phyloP scores from a whole-genome alignment of 805 yeast species.

The Hanseniaspora singularis region DNA sequence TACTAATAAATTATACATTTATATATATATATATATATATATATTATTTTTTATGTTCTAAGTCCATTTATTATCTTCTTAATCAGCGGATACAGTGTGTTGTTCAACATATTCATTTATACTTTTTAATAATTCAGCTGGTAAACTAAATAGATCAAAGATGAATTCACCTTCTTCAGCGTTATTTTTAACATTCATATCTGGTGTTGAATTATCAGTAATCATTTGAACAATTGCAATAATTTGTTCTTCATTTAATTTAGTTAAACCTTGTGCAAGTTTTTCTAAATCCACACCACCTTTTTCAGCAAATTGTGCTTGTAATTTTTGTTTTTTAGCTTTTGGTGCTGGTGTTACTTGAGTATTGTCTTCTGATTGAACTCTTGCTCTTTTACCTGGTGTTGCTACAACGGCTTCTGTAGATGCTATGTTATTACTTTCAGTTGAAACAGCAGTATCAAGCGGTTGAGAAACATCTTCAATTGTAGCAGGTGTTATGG shows the following conservation, averaged over 20 bases:
- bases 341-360: constrained; percentile 2
- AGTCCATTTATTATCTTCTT: constrained; percentile 3
- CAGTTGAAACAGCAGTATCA: constrained; percentile 17
- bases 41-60: not conserved
- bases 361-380: constrained; percentile 13
- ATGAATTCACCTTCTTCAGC: constrained; percentile 95
- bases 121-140: constrained; percentile 80
- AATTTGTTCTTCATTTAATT: constrained; percentile 81
- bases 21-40: too few relatives aligned
- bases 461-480: constrained; percentile 28
- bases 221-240: constrained; percentile 95
- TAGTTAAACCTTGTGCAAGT: constrained; percentile 79
- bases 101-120: constrained; percentile 89
- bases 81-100: constrained; percentile 32
- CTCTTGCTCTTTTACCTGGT: constrained; percentile 28
- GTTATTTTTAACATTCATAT: constrained; percentile 90
- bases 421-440: constrained; percentile 6
- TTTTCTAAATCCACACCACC: constrained; percentile 79
- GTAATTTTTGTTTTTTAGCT: constrained; percentile 27
- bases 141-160: constrained; percentile 86
- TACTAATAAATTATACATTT: too few relatives aligned
- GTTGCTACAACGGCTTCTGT: constrained; percentile 26
- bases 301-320: constrained; percentile 35
- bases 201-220: constrained; percentile 86
- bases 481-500: constrained; percentile 18